Percentiles rank a stretch among this genome's conserved stretches.
These are phyloP conservation scores for Malus hybrid DNA, from an alignment of 331 rosid genomes.

Conservation along the genomic window DNA sequence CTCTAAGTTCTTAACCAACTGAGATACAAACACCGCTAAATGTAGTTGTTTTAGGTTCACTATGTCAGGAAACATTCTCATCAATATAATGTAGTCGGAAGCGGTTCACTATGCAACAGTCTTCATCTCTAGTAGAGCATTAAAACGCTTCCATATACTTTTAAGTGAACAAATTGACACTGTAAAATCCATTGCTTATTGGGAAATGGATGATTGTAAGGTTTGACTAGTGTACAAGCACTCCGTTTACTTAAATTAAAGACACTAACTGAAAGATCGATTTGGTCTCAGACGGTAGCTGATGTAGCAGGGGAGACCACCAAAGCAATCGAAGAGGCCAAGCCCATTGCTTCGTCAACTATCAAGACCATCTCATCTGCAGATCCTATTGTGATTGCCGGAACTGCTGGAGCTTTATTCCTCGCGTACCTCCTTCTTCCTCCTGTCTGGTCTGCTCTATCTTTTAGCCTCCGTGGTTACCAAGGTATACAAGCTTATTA, in stretches of 20 bases:
- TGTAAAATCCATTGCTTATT: neutral
- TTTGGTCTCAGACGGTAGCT: conserved; percentile 59
- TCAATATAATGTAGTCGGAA: neutral
- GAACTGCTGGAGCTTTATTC: conserved; percentile 66
- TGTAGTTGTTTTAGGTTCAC: neutral
- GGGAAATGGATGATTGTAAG: neutral
- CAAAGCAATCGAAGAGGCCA: conserved; percentile 74
- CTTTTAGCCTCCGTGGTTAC: conserved; percentile 74
- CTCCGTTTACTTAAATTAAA: neutral
- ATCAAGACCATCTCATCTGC: conserved; percentile 61
- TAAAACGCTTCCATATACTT: neutral
- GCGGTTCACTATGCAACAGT: neutral
- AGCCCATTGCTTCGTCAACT: conserved; percentile 80
- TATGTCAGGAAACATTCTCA: neutral
- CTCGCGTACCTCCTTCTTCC: conserved; percentile 70
- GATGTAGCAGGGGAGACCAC: conserved; percentile 78
- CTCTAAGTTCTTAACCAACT: no score
- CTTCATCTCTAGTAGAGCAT: neutral
- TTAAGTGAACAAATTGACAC: neutral
- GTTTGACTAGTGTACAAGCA: neutral
- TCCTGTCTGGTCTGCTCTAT: conserved; percentile 71
- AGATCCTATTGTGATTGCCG: conserved; percentile 68
- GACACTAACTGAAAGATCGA: conserved; percentile 3
- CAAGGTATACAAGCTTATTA: conserved; percentile 41
- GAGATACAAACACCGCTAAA: neutral